Conservation (phyloP, 257 asterid genomes). For the Solanum bukasovii region DNA sequence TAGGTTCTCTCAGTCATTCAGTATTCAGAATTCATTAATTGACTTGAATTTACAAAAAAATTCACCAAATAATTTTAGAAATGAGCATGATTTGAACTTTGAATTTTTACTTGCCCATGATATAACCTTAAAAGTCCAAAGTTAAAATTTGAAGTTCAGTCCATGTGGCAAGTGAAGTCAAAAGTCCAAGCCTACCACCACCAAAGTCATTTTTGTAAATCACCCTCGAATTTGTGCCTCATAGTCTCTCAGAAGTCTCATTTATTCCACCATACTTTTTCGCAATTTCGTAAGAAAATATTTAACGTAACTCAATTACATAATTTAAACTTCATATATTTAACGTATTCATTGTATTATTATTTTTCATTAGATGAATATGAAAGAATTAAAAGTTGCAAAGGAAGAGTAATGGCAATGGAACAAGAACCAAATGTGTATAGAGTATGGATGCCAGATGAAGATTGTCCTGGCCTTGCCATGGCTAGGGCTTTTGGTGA, state of each 20-base stretch:
- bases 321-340: background rate
- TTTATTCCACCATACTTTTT: background rate
- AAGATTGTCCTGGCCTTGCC: slow-evolving; percentile 90
- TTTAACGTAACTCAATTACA: background rate
- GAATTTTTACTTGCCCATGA: background rate
- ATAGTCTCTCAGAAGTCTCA: background rate
- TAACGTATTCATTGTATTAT: background rate
- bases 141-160: background rate
- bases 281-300: background rate
- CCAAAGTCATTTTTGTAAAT: background rate
- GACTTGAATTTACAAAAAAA: background rate
- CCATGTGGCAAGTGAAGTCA: background rate
- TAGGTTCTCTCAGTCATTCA: slow-evolving; percentile 1
- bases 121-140: background rate
- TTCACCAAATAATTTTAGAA: background rate
- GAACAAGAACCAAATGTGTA: slow-evolving; percentile 68
- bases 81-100: background rate
- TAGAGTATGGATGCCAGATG: slow-evolving; percentile 85
- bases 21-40: background rate
- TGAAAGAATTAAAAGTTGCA: slow-evolving; percentile 35
- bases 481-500: slow-evolving; percentile 95
- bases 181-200: background rate
- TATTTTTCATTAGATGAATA: slow-evolving; percentile 37
- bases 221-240: background rate
- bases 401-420: slow-evolving; percentile 79